These are phyloP conservation scores for Cardamine resedifolia DNA, from an alignment of 345 rosid species.

Conservation along the genomic window DNA sequence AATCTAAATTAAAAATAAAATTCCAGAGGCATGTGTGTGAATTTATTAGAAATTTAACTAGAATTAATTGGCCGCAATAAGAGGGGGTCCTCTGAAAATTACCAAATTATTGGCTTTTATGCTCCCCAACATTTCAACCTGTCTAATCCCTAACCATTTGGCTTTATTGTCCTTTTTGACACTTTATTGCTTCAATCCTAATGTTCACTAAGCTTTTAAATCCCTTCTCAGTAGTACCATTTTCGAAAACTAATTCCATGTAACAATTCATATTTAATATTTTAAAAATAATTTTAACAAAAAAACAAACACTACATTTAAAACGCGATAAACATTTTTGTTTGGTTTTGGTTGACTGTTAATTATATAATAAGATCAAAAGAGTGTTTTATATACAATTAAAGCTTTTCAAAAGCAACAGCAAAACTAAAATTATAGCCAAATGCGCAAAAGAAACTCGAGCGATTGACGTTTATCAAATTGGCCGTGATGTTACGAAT, in stretches of 20 bases:
- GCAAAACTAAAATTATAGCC: neutral
- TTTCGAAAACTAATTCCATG: neutral
- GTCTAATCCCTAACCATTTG: conserved; percentile 48
- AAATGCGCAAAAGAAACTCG: neutral
- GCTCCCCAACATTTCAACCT: conserved; percentile 43
- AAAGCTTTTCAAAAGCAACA: neutral
- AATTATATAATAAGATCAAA: neutral
- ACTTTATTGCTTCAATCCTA: conserved; percentile 42
- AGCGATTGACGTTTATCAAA: neutral
- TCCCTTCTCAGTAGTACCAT: conserved; percentile 1
- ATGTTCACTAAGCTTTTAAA: conserved; percentile 34
- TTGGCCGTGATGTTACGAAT: neutral
- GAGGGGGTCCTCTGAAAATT: conserved; percentile 41
- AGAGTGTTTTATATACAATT: neutral
- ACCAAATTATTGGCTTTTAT: conserved; percentile 47
- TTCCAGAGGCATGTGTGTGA: conserved; percentile 26
- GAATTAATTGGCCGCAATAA: conserved; percentile 37
- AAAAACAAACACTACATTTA: neutral
- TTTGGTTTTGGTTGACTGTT: neutral
- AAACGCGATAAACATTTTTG: neutral
- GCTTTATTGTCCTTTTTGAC: conserved; percentile 36
- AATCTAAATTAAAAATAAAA: neutral
- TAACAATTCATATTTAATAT: neutral
- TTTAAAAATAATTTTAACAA: neutral
- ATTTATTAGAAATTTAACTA: conserved; percentile 8